Evolutionary conservation across 179 eudicot genomes (phyloP), one percentile per base, ranked within the genome.

Genomic region (Silene coronaria): DNA sequence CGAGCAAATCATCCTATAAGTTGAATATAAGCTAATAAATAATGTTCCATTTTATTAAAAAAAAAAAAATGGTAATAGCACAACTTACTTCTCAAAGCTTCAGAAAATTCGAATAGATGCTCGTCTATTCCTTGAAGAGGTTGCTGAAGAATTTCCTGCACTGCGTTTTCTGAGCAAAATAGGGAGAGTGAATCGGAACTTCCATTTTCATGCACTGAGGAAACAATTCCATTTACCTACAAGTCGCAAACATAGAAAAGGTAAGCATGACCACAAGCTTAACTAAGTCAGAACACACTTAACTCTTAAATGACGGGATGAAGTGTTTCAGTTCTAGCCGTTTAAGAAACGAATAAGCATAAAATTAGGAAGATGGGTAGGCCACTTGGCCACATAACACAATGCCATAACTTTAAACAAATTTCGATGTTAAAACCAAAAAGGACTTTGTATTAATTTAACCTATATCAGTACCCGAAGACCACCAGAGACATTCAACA

Each of bases 101-200:
- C 99, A 38, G 97, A 89, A 83, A 93, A 96, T 86, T 96, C 99
- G 58, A 90, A 77, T 48, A 93, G 93, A 87, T 92, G 82, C 76
- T 87, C 92, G 68, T 96, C 99, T 72, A 85, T 86, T 81, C 93
- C 99, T 67, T 86, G 88, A 75, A 89, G 79, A 79, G 87, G 86
- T 75, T 88, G 93, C 75, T 91, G 88, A 78, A 86, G 77, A 67
- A 93, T 71, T 77, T 96, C 97, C 75, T 87, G 82, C 70, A 96
- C 91, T 13, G 88, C 89, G 82, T 80, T 93, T 76, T 96, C 99
- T 8, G 92, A 87, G 75, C 79, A 80, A 77, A 82, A 79, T 36
- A 79, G 74, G 68, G 93, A 81, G 67, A 82, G 75, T 32, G 88
- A 78, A 78, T 93, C 97, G 36, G 75, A 72, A 81, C 74, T 73